Conservation (phyloP, 352 stramenopile species). For the Phytophthora brassicae region DNA sequence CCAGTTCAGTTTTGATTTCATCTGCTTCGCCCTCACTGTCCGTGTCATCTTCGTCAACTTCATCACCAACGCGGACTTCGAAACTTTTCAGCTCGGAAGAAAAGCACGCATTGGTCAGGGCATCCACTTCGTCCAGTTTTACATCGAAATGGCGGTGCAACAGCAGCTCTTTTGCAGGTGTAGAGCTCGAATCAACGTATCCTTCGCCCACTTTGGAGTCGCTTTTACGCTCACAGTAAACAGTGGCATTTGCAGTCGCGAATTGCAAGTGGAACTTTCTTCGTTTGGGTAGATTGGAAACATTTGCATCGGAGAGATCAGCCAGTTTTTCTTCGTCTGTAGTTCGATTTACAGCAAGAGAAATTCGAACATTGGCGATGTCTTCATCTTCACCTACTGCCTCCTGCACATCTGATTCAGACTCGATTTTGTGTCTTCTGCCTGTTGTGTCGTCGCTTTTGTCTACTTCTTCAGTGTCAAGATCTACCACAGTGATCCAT, state of each 20-base stretch:
- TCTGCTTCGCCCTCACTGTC: conserved; percentile 46
- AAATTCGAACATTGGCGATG: conserved; percentile 27
- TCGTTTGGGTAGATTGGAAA: conserved; percentile 14
- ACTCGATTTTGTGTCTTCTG: conserved; percentile 15
- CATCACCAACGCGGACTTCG: conserved; percentile 42
- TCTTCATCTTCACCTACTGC: conserved; percentile 8
- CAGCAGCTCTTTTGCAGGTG: conserved; percentile 40
- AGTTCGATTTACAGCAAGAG: conserved; percentile 23
- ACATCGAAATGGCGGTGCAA: conserved; percentile 64
- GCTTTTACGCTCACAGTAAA: conserved; percentile 39
- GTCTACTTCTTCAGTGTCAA: conserved; percentile 34
- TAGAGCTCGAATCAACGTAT: neutral
- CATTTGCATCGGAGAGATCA: conserved; percentile 17
- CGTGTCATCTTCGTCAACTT: conserved; percentile 49
- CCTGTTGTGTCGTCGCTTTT: conserved; percentile 25
- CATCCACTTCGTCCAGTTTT: conserved; percentile 36
- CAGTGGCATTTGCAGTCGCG: conserved; percentile 40
- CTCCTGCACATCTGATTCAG: conserved; percentile 16
- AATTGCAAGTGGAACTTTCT: conserved; percentile 48
- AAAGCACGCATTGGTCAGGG: conserved; percentile 47
- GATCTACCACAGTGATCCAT: conserved; percentile 71
- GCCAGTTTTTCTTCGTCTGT: conserved; percentile 27
- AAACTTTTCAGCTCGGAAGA: conserved; percentile 33
- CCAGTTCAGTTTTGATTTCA: conserved; percentile 54
- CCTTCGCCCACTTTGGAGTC: neutral